Evolutionary conservation across 768 basidiomycete species (phyloP).

Genomic region (Suillus tomentosus): DNA sequence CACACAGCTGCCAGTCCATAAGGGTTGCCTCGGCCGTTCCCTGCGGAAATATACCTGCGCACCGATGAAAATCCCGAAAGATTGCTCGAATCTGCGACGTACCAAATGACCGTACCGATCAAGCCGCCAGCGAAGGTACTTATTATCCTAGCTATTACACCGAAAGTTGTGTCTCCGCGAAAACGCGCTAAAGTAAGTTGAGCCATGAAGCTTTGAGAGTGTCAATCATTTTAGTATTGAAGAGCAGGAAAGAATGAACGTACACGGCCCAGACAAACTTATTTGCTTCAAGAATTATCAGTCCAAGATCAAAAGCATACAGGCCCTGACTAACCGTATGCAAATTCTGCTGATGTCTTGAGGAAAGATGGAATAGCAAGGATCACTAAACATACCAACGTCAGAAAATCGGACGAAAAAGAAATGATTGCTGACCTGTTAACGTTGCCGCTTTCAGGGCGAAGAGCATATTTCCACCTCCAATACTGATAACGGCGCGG

Average conservation of each 20-base stretch:
- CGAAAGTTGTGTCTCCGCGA: slow-evolving; percentile 74
- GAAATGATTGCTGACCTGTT: slow-evolving; percentile 43
- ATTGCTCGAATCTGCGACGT: slow-evolving; percentile 20
- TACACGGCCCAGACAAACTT: slow-evolving; percentile 74
- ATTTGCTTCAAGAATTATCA: slow-evolving; percentile 44
- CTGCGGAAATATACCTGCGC: slow-evolving; percentile 70
- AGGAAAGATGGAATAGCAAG: slow-evolving; percentile 64
- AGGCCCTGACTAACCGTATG: slow-evolving; percentile 52
- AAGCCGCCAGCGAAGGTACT: slow-evolving; percentile 69
- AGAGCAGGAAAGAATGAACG: slow-evolving; percentile 20
- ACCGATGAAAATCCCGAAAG: neutral
- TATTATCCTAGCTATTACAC: slow-evolving; percentile 57
- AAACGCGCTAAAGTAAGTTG: slow-evolving; percentile 73
- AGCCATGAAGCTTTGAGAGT: slow-evolving; percentile 60
- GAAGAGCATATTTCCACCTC: slow-evolving; percentile 63
- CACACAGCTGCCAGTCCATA: slow-evolving; percentile 72
- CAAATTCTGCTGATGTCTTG: slow-evolving; percentile 53
- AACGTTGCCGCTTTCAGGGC: slow-evolving; percentile 72
- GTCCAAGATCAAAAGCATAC: neutral
- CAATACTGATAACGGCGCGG: slow-evolving; percentile 39
- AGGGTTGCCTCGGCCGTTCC: slow-evolving; percentile 56
- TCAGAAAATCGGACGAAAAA: neutral
- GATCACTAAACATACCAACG: slow-evolving; percentile 40
- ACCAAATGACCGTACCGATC: slow-evolving; percentile 70
- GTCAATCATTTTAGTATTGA: slow-evolving; percentile 7